Conservation (phyloP, 176 grass and related monocot species). For the Triticum timopheevii region DNA sequence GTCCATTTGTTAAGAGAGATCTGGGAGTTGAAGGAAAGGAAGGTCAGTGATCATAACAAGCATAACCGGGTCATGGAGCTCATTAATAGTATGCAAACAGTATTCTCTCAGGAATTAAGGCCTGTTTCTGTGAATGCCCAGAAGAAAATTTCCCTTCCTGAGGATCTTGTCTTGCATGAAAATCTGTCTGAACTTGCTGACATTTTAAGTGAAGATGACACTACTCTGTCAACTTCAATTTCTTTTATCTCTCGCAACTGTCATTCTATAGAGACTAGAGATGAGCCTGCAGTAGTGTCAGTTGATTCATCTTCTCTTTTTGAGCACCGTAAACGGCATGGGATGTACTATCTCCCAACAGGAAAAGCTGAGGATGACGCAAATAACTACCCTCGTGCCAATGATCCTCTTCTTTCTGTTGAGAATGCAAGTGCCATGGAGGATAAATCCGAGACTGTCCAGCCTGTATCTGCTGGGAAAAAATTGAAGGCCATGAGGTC, state of each 20-base stretch:
- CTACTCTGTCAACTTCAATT: constrained; percentile 39
- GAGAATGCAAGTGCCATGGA: constrained; percentile 37
- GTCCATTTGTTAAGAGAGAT: constrained; percentile 46
- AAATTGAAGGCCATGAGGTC: constrained; percentile 55
- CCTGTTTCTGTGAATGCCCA: constrained; percentile 79
- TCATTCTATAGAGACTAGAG: constrained; percentile 24
- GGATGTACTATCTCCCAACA: constrained; percentile 74
- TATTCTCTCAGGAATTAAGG: constrained; percentile 81
- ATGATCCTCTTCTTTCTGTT: constrained; percentile 52
- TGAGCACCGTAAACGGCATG: constrained; percentile 87
- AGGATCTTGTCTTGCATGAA: constrained; percentile 57
- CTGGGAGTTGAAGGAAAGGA: constrained; percentile 40
- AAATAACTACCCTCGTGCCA: constrained; percentile 69
- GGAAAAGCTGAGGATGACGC: constrained; percentile 51
- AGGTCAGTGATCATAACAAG: constrained; percentile 28
- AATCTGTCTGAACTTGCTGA: constrained; percentile 51
- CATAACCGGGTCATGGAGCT: constrained; percentile 35
- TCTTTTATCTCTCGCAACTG: constrained; percentile 38
- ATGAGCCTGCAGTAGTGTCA: constrained; percentile 41
- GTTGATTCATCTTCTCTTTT: constrained; percentile 52
- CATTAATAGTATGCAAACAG: constrained; percentile 47
- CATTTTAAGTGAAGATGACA: constrained; percentile 51
- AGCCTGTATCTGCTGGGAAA: constrained; percentile 37
- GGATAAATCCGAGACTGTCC: constrained; percentile 34
- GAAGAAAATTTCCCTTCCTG: constrained; percentile 53